phyloP scores from a whole-genome alignment of 1,139 yeast species.

The Pichia sp. region DNA sequence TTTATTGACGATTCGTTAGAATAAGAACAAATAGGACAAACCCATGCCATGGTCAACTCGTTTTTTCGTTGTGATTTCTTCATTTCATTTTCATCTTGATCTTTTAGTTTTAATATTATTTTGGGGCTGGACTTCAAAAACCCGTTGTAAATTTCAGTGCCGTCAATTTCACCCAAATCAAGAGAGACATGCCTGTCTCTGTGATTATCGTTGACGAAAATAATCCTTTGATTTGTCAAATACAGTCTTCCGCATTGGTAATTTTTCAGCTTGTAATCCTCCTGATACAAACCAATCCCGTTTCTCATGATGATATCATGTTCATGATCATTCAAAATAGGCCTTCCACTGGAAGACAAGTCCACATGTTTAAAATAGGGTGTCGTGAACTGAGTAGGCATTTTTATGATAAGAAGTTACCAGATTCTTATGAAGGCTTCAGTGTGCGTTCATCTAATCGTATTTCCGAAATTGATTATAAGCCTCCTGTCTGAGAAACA shows the following conservation, averaged over 20 bases:
- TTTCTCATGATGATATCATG: constrained; percentile 47
- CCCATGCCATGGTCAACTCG: constrained; percentile 45
- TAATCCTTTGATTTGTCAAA: constrained; percentile 66
- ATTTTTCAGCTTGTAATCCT: constrained; percentile 55
- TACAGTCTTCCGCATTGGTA: constrained; percentile 77
- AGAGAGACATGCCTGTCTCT: constrained; percentile 42
- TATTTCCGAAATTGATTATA: too few relatives aligned
- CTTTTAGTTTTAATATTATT: constrained; percentile 36
- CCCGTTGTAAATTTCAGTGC: constrained; percentile 49
- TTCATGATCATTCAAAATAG: constrained; percentile 40
- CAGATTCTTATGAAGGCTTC: not conserved
- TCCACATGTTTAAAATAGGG: constrained; percentile 38
- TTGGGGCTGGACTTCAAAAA: constrained; percentile 80
- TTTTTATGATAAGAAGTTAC: not conserved
- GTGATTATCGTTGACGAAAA: constrained; percentile 58
- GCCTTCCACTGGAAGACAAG: constrained; percentile 42
- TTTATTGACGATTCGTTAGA: constrained; percentile 46
- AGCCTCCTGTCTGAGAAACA: too few relatives aligned
- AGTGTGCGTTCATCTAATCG: too few relatives aligned
- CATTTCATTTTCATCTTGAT: not conserved
- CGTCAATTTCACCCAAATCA: constrained; percentile 43
- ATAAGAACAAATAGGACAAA: constrained; percentile 78
- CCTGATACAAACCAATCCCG: constrained; percentile 66
- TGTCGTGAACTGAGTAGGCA: constrained; percentile 16
- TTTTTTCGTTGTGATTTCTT: not conserved